Conservation (phyloP, 192 early-diverging fungal species). For the Chytriomyces sp. region DNA sequence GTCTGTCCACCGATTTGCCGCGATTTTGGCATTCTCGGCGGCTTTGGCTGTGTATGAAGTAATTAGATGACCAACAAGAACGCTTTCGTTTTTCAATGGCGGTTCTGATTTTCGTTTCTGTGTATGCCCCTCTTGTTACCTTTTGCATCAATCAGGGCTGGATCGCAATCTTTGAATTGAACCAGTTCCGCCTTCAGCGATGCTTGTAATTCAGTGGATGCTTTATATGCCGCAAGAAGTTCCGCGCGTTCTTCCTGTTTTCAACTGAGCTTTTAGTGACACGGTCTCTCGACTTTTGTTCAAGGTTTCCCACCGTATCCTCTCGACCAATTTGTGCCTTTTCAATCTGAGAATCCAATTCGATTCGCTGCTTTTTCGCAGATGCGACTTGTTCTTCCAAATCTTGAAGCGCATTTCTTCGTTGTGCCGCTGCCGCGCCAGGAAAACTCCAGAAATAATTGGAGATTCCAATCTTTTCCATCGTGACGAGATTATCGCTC, state of each 20-base stretch:
- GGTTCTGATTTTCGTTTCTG: no score
- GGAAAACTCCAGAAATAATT: constrained; percentile 96
- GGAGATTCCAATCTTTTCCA: constrained; percentile 87
- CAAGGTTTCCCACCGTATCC: constrained; percentile 51
- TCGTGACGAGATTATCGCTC: constrained; percentile 77
- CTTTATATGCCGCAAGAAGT: constrained; percentile 57
- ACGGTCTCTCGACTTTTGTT: no score
- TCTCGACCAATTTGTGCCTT: constrained; percentile 66
- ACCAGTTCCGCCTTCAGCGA: constrained; percentile 62
- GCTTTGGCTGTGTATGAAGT: constrained; percentile 56
- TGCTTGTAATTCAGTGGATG: constrained; percentile 51
- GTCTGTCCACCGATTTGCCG: constrained; percentile 62
- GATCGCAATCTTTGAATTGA: constrained; percentile 79
- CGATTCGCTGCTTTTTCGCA: constrained; percentile 39
- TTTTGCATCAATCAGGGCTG: constrained; percentile 69
- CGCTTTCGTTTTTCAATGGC: no score
- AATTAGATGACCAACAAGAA: neutral
- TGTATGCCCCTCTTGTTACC: constrained; percentile 39
- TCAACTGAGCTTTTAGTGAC: neutral
- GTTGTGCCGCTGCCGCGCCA: constrained; percentile 64
- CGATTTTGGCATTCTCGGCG: constrained; percentile 64
- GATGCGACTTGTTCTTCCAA: constrained; percentile 52
- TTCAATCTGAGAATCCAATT: constrained; percentile 53
- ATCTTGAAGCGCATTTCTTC: constrained; percentile 56
- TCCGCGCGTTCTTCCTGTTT: constrained; percentile 62